Base-by-base conservation (phyloP, 1,139 yeast species). In the Yamadazyma sp. region DNA sequence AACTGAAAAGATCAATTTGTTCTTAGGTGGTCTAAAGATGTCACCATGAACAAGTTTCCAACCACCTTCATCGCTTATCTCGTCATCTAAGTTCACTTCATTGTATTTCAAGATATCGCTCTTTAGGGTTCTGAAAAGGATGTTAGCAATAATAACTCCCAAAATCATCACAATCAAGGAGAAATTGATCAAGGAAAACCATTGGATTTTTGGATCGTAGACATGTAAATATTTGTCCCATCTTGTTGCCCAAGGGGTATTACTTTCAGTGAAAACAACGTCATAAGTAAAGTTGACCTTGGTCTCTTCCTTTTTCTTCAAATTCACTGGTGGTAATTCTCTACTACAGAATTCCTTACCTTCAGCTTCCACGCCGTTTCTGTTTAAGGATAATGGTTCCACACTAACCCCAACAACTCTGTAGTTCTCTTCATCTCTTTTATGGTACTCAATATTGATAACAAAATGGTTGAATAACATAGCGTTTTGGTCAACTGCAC, bases 21-120 rank as follows among this genome's bases (percentile, higher is more conserved):
- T 72, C 42, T 71, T 62, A 29, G 98, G 98, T 6, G 92, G 70
- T 59, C 98, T 77, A 71, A 92, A 92, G 25, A 92, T 89, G 59
- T 92, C 98, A 43, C 97, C 97, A 57, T 92, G 95, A 32, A 90
- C 82, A 48, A 92, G 74, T 62, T 94, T 94, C 99, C 99, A 92
- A 29, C 99, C 98, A 56, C 90, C 78, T 59, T 94, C 98, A 56
- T 90, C 97, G 45, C 88, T 82, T 40, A 88, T 78, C 46, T 87
- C 96, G 51, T 84, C 89, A 54, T 88, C 95, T 48, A 88, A 72
- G 56, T 85, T 89, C 48, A 90, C 78, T 57, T 89, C 95, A 57
- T 90, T 90, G 64, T 94, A 94, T 52, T 86, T 83, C 45, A 84
- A 77, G 52, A 90, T 86, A 61, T 92, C 98, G 56, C 78, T 83